phyloP scores from a whole-genome alignment of 768 basidiomycete genomes.

The Leccinum subgranulosum region DNA sequence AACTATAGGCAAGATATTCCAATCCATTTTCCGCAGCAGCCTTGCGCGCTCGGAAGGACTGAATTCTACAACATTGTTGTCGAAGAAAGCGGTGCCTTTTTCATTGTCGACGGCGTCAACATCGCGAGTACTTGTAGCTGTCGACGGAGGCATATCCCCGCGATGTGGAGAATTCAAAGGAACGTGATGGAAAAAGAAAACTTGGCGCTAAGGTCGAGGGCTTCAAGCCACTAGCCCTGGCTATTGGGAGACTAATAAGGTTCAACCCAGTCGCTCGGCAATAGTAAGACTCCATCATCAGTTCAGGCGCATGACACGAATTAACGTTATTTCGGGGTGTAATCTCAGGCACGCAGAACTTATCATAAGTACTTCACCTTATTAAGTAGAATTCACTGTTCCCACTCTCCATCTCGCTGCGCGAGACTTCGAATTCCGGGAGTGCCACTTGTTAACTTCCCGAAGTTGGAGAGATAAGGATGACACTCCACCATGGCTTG shows the following conservation, averaged over 20 bases:
- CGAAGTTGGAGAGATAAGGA: too few relatives aligned
- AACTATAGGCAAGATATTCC: conserved; percentile 43
- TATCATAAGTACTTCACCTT: neutral
- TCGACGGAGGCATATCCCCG: conserved; percentile 15
- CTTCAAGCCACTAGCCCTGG: neutral
- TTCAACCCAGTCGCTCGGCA: neutral
- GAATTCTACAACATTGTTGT: conserved; percentile 4
- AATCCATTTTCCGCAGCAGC: conserved; percentile 41
- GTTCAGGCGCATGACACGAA: neutral
- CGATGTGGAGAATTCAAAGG: neutral
- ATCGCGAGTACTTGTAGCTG: conserved; percentile 9
- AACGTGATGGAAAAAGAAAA: neutral
- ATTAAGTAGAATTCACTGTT: neutral
- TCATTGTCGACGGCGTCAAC: conserved; percentile 6
- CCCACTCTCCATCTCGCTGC: neutral
- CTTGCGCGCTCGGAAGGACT: conserved; percentile 21
- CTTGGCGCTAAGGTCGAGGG: neutral
- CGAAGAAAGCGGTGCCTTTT: conserved; percentile 2
- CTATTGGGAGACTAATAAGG: neutral
- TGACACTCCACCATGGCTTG: too few relatives aligned
- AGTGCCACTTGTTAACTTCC: neutral
- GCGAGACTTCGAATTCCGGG: neutral
- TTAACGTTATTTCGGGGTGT: neutral
- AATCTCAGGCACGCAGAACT: neutral
- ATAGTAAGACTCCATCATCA: neutral